Base-by-base conservation (phyloP, 768 basidiomycete species). In the Podaxis pistillaris region DNA sequence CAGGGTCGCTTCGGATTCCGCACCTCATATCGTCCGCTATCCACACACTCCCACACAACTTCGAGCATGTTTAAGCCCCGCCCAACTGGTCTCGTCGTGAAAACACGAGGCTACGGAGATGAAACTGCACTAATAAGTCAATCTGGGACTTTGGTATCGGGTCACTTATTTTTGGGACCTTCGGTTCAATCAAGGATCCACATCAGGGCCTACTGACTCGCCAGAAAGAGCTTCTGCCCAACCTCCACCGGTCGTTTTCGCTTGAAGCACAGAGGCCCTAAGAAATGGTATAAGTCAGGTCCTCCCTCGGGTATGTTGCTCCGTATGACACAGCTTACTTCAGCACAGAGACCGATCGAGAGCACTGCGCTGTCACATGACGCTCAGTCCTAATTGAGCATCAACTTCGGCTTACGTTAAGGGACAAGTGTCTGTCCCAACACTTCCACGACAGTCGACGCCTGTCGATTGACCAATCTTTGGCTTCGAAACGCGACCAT, bases 61-160 rank as follows among this genome's bases (percentile, higher is more conserved):
- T 52, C 19, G 19, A 30, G 26, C 26, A n/a, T 24, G 12, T 15
- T 52, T 17, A 11, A 60, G 28, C 2, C 37, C 24, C 17, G 4
- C 12, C 4, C 7, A 11, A 17, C n/a, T 11, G 17, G 33, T 12
- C 51, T 46, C 15, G 59, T 30, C 50, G 30, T 24, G 51, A 60
- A 52, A 60, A 60, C 50, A 60, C 59, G 59, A 53, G 59, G 59
- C 59, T 60, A 60, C 51, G 24, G 24, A 60, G 17, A 19, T 60
- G 19, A 33, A 60, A 40, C 51, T 53, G 13, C 12, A 60, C 51
- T n/a, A 30, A 60, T 53, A 24, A 22, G 50, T 60, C 51, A n/a
- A 60, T 11, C 59, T 60, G n/a, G 26, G 59, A 11, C 51, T 44
- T 4, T 37, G 22, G 22, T 26, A 44, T 33, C 11, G n/a, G 7